Evolutionary conservation across 2,329 filamentous ascomycete species (phyloP), one percentile per base, ranked within the genome.

Genomic region (Beauveria scarabaeidicola): DNA sequence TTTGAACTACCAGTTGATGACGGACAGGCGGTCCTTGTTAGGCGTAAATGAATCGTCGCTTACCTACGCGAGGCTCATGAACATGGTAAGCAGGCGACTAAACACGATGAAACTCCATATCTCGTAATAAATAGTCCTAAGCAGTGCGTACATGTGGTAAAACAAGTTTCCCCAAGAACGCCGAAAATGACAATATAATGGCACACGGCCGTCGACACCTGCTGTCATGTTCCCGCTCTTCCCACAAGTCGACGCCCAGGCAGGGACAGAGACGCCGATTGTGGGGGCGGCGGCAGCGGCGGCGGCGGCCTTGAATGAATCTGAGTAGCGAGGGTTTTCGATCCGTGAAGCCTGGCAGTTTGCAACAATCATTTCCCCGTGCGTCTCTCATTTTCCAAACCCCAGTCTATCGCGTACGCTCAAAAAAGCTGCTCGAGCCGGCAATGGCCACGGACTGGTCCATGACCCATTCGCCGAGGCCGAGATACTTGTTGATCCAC

Each of bases 381-480:
- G 41, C 27, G 41, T 19, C 29, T 29, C 5, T 50, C 25, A 4
- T 50, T n/a, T 36, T 10, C 36, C 1, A 43, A 2, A 3, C 11
- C 15, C 15, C 17, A 11, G n/a, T 60, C 79, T 78, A 95, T 78
- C 92, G 84, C 74, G 85, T 92, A 70, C 94, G 84, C 78, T 97
- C 92, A 73, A 99, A 99, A 76, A 86, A 99, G 62, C 87, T 83
- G 71, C 90, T 95, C 52, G 89, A 87, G 46, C 91, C 89, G 72
- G 96, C 90, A 60, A 97, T 84, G 44, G 92, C 92, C 36, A 97
- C 91, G 32, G 91, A 95, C 78, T 95, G 89, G 74, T 99, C 94
- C 91, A 99, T 96, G 64, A 97, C 89, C 85, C 91, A 96, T 78
- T 99, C 94, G 67, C 94, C 94, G 19, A 97, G 87, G 63, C 91